Evolutionary conservation across 495 filamentous ascomycete species (phyloP).

Genomic region (Friedmanniomyces endolithicus): DNA sequence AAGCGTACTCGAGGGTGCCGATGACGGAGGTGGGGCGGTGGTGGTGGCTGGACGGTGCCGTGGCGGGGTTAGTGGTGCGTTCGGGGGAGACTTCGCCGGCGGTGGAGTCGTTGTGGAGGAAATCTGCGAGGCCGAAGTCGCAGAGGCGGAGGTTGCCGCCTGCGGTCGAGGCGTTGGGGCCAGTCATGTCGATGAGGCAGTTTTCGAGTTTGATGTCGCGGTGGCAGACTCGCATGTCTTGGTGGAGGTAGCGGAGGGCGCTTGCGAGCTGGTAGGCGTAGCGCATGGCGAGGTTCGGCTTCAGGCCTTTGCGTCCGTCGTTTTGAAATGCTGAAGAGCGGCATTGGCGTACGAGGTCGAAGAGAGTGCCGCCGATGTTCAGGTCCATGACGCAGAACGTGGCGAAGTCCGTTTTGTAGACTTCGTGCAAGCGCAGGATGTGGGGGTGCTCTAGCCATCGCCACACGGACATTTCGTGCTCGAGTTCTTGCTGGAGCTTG

Average conservation of each 20-base stretch:
- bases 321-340: conserved; percentile 25
- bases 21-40: conserved; percentile 35
- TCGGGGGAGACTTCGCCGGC: conserved; percentile 5
- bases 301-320: conserved; percentile 34
- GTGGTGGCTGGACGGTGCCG: not conserved
- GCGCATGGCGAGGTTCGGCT: conserved; percentile 41
- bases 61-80: not conserved
- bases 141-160: conserved; percentile 54
- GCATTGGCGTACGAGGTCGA: conserved; percentile 51
- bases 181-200: conserved; percentile 52
- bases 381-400: conserved; percentile 65
- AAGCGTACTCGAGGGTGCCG: conserved; percentile 56
- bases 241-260: conserved; percentile 59
- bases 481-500: conserved; percentile 56
- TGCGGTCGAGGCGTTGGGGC: conserved; percentile 35
- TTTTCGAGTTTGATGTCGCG: conserved; percentile 70
- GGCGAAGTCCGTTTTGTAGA: conserved; percentile 58
- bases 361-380: conserved; percentile 56
- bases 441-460: conserved; percentile 54
- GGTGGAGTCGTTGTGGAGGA: conserved; percentile 42
- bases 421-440: conserved; percentile 52
- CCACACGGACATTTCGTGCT: conserved; percentile 63
- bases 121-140: conserved; percentile 69
- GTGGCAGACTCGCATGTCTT: conserved; percentile 60
- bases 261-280: conserved; percentile 57